A percentile compares a stretch with the other conserved stretches of the same genome.
phyloP scores from a whole-genome alignment of 768 basidiomycete genomes.

The Agaricus sinodeliciosus region DNA sequence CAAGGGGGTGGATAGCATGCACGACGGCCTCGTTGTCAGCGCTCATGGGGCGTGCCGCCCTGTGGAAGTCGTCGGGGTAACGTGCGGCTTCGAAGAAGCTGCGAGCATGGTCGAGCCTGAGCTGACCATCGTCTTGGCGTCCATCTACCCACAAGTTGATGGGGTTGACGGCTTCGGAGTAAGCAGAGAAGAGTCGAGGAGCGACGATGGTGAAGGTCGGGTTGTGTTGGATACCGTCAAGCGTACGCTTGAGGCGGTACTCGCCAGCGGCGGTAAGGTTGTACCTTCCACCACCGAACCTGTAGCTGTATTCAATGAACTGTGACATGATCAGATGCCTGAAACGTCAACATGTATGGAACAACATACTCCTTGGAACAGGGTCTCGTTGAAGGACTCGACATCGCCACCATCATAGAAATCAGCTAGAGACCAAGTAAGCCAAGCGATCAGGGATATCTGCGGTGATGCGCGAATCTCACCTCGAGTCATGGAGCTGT shows the following conservation, averaged over 20 bases:
- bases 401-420: constrained; percentile 13
- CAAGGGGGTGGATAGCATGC: constrained; percentile 8
- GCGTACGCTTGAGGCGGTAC: constrained; percentile 13
- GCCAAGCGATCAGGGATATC: too few species aligned
- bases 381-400: constrained; percentile 15
- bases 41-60: constrained; percentile 7
- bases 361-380: constrained; percentile 14
- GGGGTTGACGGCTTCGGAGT: constrained; percentile 12
- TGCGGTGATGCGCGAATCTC: not conserved
- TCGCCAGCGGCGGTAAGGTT: constrained; percentile 14
- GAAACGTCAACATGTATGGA: not conserved
- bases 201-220: constrained; percentile 13
- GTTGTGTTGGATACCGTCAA: constrained; percentile 15
- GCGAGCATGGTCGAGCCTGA: constrained; percentile 12
- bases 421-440: not conserved
- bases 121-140: constrained; percentile 8
- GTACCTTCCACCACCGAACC: constrained; percentile 15
- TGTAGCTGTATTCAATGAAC: constrained; percentile 13
- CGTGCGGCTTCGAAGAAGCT: constrained; percentile 14
- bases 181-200: constrained; percentile 14
- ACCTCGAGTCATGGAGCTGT: constrained; percentile 11
- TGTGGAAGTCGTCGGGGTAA: constrained; percentile 13
- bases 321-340: not conserved
- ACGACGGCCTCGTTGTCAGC: not conserved
- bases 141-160: constrained; percentile 14